Evolutionary conservation across 2,329 filamentous ascomycete species (phyloP), one percentile per base, ranked within the genome.

Genomic region (Alternaria incomplexa): DNA sequence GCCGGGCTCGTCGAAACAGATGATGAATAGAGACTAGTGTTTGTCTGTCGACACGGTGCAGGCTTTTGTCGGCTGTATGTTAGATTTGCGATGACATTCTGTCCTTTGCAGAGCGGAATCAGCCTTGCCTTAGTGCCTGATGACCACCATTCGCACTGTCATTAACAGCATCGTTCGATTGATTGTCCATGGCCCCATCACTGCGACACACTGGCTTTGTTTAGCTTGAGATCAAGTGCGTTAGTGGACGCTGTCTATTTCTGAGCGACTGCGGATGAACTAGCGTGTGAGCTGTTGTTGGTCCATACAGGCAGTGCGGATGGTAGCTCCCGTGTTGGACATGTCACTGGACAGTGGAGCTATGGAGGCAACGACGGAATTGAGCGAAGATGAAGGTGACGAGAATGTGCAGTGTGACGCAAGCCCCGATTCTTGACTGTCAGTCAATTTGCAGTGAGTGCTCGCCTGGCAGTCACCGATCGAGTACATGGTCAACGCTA

Each of bases 111-210:
- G 23, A 28, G 40, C 26, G 22, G 23, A 62, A 44, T 62, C 54
- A 40, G 54, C 59, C 54, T 58, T 51, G 48, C 54, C 55, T 30
- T 47, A 53, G 54, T 48, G 22, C 5, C 43, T 44, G 11, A 44
- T 47, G 11, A 9, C 30, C n/a, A 40, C 45, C 22, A 43, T 57
- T 23, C 17, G 12, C 30, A 44, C 28, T 13, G 15, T 40, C 23
- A 23, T 17, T 57, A n/a, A 26, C 26, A 50, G 45, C 45, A 40
- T 40, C 22, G 30, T 32, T 23, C 44, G 30, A 26, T 28, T 30
- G 28, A 30, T 36, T 48, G 40, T 22, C n/a, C 15, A 32, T 43
- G 43, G 17, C 22, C 13, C 11, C 26, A 50, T 32, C 46, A 52
- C n/a, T 47, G 22, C 22, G 17, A 40, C 36, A 28, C 22, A 30